These are phyloP conservation scores for Pichia sp. DNA, from an alignment of 1,139 yeast species.

Conservation along the genomic window DNA sequence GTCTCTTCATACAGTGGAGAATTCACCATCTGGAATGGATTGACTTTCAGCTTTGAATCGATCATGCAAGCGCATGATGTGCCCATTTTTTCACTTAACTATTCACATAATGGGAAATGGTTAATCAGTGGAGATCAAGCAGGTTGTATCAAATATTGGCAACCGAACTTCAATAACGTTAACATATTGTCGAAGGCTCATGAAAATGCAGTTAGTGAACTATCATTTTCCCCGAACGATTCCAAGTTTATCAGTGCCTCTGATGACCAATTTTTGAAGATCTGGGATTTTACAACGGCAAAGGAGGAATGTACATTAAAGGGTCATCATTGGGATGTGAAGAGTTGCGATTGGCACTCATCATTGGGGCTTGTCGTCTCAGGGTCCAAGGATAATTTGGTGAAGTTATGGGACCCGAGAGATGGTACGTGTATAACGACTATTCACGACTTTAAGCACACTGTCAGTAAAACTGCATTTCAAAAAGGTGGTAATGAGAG, in stretches of 20 bases:
- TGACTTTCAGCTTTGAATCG: conserved; percentile 91
- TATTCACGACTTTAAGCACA: conserved; percentile 87
- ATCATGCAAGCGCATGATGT: conserved; percentile 98
- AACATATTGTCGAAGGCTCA: conserved; percentile 74
- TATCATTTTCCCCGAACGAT: conserved; percentile 87
- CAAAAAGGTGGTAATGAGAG: conserved; percentile 59
- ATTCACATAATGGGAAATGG: conserved; percentile 94
- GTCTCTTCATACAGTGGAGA: conserved; percentile 95
- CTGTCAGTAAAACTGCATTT: conserved; percentile 76
- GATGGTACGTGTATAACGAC: conserved; percentile 67
- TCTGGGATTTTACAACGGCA: conserved; percentile 93
- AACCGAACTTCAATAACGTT: conserved; percentile 94
- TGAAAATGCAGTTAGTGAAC: conserved; percentile 72
- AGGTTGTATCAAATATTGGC: conserved; percentile 93
- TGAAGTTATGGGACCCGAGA: conserved; percentile 96
- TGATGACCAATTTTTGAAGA: conserved; percentile 82
- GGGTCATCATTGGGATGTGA: conserved; percentile 99
- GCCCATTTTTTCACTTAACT: conserved; percentile 72
- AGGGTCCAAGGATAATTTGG: conserved; percentile 89
- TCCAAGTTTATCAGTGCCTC: conserved; percentile 86
- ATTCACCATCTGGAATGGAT: conserved; percentile 94
- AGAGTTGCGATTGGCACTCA: conserved; percentile 97
- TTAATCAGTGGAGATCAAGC: conserved; percentile 88
- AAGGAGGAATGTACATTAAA: conserved; percentile 70
- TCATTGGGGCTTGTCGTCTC: conserved; percentile 73